Evolutionary conservation across 1,139 yeast species (phyloP).

Genomic region (Kodamaea sp.): DNA sequence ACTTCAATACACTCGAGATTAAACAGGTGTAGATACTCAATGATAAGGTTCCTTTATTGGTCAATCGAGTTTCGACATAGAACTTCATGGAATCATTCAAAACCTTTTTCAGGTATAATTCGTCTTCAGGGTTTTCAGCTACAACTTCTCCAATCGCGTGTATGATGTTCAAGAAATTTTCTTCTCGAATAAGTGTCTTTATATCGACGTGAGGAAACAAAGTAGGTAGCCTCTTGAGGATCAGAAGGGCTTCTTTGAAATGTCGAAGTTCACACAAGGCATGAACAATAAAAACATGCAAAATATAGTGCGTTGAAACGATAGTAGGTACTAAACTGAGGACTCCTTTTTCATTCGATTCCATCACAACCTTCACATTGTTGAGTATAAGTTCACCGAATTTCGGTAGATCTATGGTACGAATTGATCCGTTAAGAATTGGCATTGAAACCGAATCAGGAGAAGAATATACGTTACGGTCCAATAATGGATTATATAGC

Average conservation of each 20-base stretch:
- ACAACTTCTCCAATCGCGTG: conserved; percentile 5
- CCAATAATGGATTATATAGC: conserved; percentile 30
- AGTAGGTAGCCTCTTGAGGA: conserved; percentile 23
- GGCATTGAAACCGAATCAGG: conserved; percentile 23
- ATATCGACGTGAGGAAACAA: conserved; percentile 13
- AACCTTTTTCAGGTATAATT: background rate
- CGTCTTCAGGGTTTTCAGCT: background rate
- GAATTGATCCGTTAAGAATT: conserved; percentile 29
- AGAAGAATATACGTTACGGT: conserved; percentile 29
- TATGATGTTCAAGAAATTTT: conserved; percentile 20
- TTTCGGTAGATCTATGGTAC: conserved; percentile 32
- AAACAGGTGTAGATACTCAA: conserved; percentile 5
- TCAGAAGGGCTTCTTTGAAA: conserved; percentile 26
- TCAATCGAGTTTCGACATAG: conserved; percentile 1
- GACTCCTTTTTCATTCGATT: conserved; percentile 10
- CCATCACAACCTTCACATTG: conserved; percentile 17
- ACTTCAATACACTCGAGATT: conserved; percentile 4
- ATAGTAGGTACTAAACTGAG: conserved; percentile 19
- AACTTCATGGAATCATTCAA: conserved; percentile 3
- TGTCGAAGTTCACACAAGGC: conserved; percentile 29
- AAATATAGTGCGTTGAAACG: conserved; percentile 25
- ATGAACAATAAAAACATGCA: conserved; percentile 29
- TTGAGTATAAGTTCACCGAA: conserved; percentile 25
- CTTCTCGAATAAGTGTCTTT: conserved; percentile 19
- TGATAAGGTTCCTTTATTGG: conserved; percentile 1